Conservation (phyloP, 1,284 basidiomycete species). For the Caloboletus inedulis region DNA sequence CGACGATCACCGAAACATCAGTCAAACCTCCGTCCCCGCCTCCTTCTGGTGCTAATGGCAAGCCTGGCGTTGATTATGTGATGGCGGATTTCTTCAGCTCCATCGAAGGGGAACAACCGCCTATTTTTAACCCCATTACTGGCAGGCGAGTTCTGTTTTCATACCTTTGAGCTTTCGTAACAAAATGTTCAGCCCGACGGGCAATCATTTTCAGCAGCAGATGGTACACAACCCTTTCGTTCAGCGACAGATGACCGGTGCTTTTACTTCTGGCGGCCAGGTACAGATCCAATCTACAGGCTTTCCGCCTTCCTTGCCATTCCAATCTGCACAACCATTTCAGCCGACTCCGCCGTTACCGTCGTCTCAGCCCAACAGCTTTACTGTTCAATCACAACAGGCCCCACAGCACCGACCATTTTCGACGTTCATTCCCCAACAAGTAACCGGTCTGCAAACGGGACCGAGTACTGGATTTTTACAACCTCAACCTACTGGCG, state of each 20-base stretch:
- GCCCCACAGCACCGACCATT: conserved; percentile 51
- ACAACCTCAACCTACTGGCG: conserved; percentile 44
- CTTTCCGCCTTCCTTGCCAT: conserved; percentile 46
- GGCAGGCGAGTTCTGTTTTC: conserved; percentile 43
- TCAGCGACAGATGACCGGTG: conserved; percentile 52
- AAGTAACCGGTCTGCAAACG: conserved; percentile 29
- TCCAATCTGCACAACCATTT: conserved; percentile 31
- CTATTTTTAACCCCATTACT: conserved; percentile 67
- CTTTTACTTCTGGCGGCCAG: conserved; percentile 31
- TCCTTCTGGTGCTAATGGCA: conserved; percentile 20
- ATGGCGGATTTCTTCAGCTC: conserved; percentile 89
- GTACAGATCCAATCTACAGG: conserved; percentile 61
- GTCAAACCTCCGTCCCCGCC: conserved; percentile 24
- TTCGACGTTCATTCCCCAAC: conserved; percentile 50
- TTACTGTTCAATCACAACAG: conserved; percentile 37
- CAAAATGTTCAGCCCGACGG: conserved; percentile 43
- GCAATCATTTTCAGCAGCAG: conserved; percentile 60
- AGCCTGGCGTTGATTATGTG: conserved; percentile 36
- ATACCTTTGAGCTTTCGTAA: conserved; percentile 10
- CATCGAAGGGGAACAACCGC: conserved; percentile 81
- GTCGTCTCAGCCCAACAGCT: conserved; percentile 41
- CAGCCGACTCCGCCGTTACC: conserved; percentile 14
- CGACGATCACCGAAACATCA: conserved; percentile 17
- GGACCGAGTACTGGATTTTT: conserved; percentile 34
- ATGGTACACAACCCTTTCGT: conserved; percentile 77